Base-by-base conservation (phyloP, 2,329 filamentous ascomycete species). In the Botrytis byssoidea region DNA sequence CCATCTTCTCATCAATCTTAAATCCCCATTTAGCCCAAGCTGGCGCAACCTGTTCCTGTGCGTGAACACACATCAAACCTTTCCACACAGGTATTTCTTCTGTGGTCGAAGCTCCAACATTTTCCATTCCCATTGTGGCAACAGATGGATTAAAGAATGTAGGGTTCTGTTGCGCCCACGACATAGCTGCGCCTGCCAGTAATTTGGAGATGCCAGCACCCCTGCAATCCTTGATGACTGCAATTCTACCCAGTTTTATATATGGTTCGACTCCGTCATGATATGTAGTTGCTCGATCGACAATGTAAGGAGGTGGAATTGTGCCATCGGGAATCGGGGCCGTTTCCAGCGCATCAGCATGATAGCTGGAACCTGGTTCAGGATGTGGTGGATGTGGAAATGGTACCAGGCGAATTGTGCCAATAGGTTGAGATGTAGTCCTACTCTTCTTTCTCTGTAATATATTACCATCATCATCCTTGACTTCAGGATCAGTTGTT, bases 191-290 rank as follows among this genome's bases (percentile, higher is more conserved):
- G 71, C 89, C 86, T 78, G 95, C 88, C 40, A 98, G 84, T 73
- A 90, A 83, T 65, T 85, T 86, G 1, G 89, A 90, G 44, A 97
- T 84, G 14, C 89, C 88, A 74, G 87, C 85, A 1, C 90, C 88
- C 57, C 74, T 76, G 61, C 55, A 79, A 59, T 88, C 85, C 12
- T 86, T 83, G 29, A 92, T 77, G 0, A 96, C 91, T 0, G 93
- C 92, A 35, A 98, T 84, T 1, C 94, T 88, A 16, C 93, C 93
- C 3, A 98, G 83, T 83, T 95, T 97, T 76, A 97, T 85, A 82
- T 95, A 97, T 0, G 92, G 90, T 79, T 97, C 93, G 60, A 84
- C 80, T 9, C 87, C 88, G 78, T 92, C 86, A 80, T 89, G 87
- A 77, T 86, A 83, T 68, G 83, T 85, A 64, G 86, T 89, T 69